Evolutionary conservation across 2,329 filamentous ascomycete species (phyloP).

Genomic region (Capronia coronata): DNA sequence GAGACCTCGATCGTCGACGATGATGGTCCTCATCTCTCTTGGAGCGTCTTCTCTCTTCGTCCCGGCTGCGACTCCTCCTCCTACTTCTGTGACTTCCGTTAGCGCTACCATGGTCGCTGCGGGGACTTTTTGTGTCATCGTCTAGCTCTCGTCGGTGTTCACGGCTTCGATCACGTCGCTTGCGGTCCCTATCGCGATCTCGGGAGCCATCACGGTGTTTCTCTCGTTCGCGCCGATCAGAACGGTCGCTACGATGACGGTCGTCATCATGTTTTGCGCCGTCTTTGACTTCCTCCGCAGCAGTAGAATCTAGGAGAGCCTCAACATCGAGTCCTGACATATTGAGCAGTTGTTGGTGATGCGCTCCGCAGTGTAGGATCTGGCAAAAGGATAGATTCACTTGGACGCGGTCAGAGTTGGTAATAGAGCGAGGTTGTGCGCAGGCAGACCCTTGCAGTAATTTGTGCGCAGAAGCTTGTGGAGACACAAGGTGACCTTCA

Average conservation of each 20-base stretch:
- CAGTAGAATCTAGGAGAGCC: constrained; percentile 80
- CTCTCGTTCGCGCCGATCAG: constrained; percentile 51
- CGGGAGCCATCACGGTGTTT: constrained; percentile 54
- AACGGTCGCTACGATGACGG: constrained; percentile 51
- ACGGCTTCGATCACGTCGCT: constrained; percentile 55
- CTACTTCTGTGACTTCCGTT: constrained; percentile 62
- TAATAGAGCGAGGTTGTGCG: constrained; percentile 18
- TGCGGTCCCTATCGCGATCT: constrained; percentile 51
- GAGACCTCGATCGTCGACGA: constrained; percentile 66
- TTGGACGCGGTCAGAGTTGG: constrained; percentile 24
- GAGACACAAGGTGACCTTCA: neutral
- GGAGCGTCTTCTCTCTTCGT: constrained; percentile 66
- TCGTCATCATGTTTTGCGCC: constrained; percentile 45
- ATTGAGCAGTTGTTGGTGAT: constrained; percentile 30
- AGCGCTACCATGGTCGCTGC: constrained; percentile 67
- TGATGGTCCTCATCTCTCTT: constrained; percentile 60
- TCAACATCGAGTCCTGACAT: constrained; percentile 77
- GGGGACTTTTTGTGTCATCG: constrained; percentile 57
- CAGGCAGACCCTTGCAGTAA: constrained; percentile 24
- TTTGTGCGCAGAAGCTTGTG: neutral
- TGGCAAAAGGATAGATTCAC: constrained; percentile 18
- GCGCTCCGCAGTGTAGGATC: constrained; percentile 6
- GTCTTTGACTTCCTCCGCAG: constrained; percentile 42
- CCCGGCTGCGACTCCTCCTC: constrained; percentile 71
- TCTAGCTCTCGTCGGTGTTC: constrained; percentile 48